Evolutionary conservation across 805 yeast genomes (phyloP).

Genomic region (Teunomyces stri): DNA sequence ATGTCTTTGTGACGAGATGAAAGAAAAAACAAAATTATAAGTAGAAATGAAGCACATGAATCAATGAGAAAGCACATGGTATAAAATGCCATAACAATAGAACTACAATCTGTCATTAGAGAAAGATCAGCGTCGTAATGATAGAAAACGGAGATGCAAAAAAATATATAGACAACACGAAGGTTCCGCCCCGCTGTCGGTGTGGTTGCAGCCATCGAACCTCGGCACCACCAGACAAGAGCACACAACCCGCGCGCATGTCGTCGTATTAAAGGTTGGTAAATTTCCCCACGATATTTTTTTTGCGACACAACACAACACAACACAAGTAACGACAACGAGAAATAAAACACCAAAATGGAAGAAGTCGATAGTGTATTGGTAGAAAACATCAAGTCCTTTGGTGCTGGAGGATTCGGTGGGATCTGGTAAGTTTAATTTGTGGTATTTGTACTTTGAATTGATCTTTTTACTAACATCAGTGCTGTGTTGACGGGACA

Average conservation of each 20-base stretch:
- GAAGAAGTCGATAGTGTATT: conserved; percentile 47
- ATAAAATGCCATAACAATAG: too few species aligned
- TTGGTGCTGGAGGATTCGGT: conserved; percentile 93
- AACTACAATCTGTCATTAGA: too few species aligned
- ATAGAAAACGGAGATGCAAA: too few species aligned
- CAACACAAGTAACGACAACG: background rate
- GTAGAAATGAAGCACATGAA: too few species aligned
- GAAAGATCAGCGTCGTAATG: too few species aligned
- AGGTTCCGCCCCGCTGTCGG: too few species aligned
- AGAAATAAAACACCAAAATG: conserved; percentile 19
- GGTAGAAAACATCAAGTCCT: conserved; percentile 80
- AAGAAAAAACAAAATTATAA: background rate
- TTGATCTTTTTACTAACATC: conserved; percentile 5
- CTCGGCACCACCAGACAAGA: too few species aligned
- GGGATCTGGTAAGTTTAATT: conserved; percentile 56
- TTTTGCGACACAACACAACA: background rate
- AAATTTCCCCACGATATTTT: too few species aligned
- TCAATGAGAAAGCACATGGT: too few species aligned
- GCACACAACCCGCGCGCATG: background rate
- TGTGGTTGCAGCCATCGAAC: too few species aligned
- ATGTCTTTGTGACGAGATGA: background rate
- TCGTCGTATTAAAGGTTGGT: too few species aligned
- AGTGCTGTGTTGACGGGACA: conserved; percentile 94
- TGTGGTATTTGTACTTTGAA: background rate
- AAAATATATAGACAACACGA: too few species aligned